These are phyloP conservation scores for Sordaria brevicollis DNA, from an alignment of 495 filamentous ascomycete genomes.

Conservation along the genomic window DNA sequence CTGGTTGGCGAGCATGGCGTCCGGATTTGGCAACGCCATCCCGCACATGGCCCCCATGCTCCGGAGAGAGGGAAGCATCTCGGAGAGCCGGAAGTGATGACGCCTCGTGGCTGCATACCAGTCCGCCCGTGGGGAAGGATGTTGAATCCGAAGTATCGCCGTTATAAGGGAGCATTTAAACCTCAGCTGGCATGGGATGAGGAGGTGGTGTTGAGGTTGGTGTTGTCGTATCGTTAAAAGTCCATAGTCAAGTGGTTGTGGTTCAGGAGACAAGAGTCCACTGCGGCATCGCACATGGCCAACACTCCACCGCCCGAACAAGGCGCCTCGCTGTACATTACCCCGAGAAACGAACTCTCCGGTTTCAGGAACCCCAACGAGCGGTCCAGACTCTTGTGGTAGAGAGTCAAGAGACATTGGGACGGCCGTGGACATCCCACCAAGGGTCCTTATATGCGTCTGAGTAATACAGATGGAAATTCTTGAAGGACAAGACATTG, in stretches of 20 bases:
- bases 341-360: background rate
- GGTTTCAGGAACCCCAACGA: background rate
- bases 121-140: background rate
- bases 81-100: conserved; percentile 8
- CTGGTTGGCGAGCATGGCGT: background rate
- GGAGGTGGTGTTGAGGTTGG: background rate
- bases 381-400: background rate
- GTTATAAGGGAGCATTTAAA: background rate
- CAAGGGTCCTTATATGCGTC: background rate
- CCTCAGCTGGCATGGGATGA: background rate
- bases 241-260: background rate
- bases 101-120: background rate
- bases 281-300: background rate
- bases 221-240: background rate
- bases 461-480: background rate
- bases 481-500: background rate
- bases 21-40: background rate
- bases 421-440: background rate
- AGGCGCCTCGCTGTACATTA: background rate
- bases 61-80: conserved; percentile 11
- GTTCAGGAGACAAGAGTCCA: background rate
- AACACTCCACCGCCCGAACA: background rate
- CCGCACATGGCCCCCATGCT: background rate
- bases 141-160: background rate
- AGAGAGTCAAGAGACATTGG: background rate